A percentile compares a stretch with the other conserved stretches of the same genome.
Conservation (phyloP, 2,329 filamentous ascomycete genomes). For the Corynespora cassiicola region DNA sequence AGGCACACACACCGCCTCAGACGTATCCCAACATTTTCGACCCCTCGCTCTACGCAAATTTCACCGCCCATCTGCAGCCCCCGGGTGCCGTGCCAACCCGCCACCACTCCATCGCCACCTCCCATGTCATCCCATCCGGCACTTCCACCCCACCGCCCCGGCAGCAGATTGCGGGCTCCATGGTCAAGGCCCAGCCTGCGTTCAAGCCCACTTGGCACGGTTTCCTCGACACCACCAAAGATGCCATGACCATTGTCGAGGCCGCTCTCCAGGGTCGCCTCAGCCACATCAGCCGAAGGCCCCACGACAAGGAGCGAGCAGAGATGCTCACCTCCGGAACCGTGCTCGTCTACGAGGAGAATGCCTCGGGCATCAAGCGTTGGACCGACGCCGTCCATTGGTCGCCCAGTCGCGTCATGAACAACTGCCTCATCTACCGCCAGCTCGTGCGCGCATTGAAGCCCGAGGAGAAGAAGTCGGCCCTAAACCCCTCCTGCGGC, state of each 20-base stretch:
- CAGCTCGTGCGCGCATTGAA: slow-evolving; percentile 62
- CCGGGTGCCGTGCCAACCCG: slow-evolving; percentile 27
- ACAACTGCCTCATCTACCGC: slow-evolving; percentile 85
- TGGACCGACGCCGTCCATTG: slow-evolving; percentile 94
- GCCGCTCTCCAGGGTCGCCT: slow-evolving; percentile 74
- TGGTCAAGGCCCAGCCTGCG: slow-evolving; percentile 45
- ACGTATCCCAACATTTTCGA: slow-evolving; percentile 38
- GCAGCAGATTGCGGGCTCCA: slow-evolving; percentile 31
- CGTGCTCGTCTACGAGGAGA: slow-evolving; percentile 91
- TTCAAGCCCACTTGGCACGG: slow-evolving; percentile 72
- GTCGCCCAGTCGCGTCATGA: slow-evolving; percentile 86
- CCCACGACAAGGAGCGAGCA: slow-evolving; percentile 82
- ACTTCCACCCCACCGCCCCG: slow-evolving; percentile 36
- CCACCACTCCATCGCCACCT: slow-evolving; percentile 39
- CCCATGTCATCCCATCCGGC: slow-evolving; percentile 29
- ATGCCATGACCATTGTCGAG: slow-evolving; percentile 83
- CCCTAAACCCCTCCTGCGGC: slow-evolving; percentile 42
- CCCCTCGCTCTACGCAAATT: slow-evolving; percentile 34
- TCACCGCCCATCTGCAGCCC: slow-evolving; percentile 26
- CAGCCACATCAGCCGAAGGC: slow-evolving; percentile 79
- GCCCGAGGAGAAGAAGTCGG: slow-evolving; percentile 45
- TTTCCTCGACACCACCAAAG: slow-evolving; percentile 71
- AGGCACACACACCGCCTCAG: slow-evolving; percentile 28
- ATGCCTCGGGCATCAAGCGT: slow-evolving; percentile 87
- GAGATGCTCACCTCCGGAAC: slow-evolving; percentile 82